Base-by-base conservation (phyloP, 805 yeast genomes). In the Starmerella kuoi region DNA sequence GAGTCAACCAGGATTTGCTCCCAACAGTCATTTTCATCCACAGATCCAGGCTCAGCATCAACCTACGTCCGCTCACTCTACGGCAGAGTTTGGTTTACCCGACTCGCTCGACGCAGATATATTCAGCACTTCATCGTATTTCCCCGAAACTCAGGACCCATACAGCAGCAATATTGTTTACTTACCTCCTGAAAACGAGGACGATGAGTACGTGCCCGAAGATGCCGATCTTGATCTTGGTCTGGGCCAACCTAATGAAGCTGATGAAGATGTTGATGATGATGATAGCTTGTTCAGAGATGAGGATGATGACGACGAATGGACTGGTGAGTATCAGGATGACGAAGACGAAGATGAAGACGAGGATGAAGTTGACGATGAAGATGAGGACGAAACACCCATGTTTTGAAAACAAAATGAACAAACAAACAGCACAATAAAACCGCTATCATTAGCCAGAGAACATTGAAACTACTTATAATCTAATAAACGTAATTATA, bases 151-250 rank as follows among this genome's bases (percentile, higher is more conserved):
- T 12, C 42, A 31, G 15, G 42, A 38, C 25, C 42, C 44, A 3
- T 31, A 23, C 25, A 33, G n/a, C n/a, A n/a, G 31, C 30, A 37
- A 30, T 19, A 19, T 47, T 15, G 52, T 48, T 4, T 48, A 48
- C 33, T 30, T 48, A 9, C 42, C 37, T 4, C 52, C 52, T 4
- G 52, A 48, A 21, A 40, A 48, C 30, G 51, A 48, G 27, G 52
- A 48, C 38, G 46, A 37, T 15, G 52, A 48, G 35, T 48, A 47
- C 26, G 37, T 48, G 4, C 50, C 50, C 3, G 40, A 38, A 4
- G 46, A 43, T 22, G 28, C 28, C 28, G 43, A 35, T 17, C 11
- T 35, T 30, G 35, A 28, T 12, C 41, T 41, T 28, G 44, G 40
- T n/a, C 34, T 37, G 4, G 38, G 24, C 21, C 22, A 9, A 14